Conservation (phyloP, 192 early-diverging fungal genomes). For the Coemansia pectinata region DNA sequence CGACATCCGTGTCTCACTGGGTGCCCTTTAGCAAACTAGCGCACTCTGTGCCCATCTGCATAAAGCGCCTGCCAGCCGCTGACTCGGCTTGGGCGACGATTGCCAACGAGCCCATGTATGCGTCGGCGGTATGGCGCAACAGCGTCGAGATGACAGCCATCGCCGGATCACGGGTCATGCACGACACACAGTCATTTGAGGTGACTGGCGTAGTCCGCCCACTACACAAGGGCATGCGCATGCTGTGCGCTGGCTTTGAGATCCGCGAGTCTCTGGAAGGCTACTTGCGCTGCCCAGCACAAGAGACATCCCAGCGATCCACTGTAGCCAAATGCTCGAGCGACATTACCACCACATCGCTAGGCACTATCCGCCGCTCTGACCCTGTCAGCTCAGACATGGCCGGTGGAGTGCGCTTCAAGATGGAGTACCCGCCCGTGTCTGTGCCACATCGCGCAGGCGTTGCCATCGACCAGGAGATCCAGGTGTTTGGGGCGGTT, state of each 20-base stretch:
- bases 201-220: conserved; percentile 38
- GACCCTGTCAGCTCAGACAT: neutral
- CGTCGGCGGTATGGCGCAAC: conserved; percentile 37
- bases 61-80: conserved; percentile 38
- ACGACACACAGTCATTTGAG: conserved; percentile 23
- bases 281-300: conserved; percentile 20
- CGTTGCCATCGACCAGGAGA: conserved; percentile 47
- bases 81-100: conserved; percentile 38
- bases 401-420: conserved; percentile 1
- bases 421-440: conserved; percentile 24
- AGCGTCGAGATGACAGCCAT: conserved; percentile 41
- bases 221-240: conserved; percentile 41
- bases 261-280: conserved; percentile 37
- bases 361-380: neutral
- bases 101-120: conserved; percentile 36
- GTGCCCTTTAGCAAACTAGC: conserved; percentile 21
- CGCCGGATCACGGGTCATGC: conserved; percentile 29
- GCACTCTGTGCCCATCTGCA: conserved; percentile 18
- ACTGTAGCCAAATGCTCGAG: conserved; percentile 20
- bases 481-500: conserved; percentile 26
- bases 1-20: conserved; percentile 10
- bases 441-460: conserved; percentile 16
- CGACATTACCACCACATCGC: conserved; percentile 11
- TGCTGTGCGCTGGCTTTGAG: conserved; percentile 46
- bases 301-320: conserved; percentile 6